Conservation (phyloP, 1,139 yeast species). For the Nadsonia starkeyi-henricii region DNA sequence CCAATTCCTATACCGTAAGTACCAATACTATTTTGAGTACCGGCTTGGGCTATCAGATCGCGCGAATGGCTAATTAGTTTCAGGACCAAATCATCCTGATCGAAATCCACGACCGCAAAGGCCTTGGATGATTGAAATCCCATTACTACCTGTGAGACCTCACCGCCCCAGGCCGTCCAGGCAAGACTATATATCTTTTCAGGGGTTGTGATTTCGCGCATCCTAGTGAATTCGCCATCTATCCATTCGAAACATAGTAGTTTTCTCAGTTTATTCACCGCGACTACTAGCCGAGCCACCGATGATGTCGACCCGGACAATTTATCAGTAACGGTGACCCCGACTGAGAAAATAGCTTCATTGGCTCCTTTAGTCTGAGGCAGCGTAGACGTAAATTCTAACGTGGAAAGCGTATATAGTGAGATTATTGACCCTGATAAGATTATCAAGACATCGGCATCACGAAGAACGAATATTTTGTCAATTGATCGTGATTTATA, state of each 20-base stretch:
- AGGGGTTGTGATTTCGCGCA: slow-evolving; percentile 23
- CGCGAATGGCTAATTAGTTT: not conserved
- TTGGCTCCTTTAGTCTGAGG: not conserved
- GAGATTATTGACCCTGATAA: slow-evolving; percentile 22
- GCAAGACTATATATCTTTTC: slow-evolving; percentile 19
- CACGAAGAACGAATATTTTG: slow-evolving; percentile 23
- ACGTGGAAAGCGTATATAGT: slow-evolving; percentile 7
- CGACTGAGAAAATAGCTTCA: not conserved
- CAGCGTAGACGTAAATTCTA: not conserved
- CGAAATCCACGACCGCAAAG: slow-evolving; percentile 16
- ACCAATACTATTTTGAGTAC: not conserved
- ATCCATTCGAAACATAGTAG: slow-evolving; percentile 27
- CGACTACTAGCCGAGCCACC: slow-evolving; percentile 25
- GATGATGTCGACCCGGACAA: not conserved
- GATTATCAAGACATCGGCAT: slow-evolving; percentile 24
- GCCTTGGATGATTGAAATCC: slow-evolving; percentile 15
- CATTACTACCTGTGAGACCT: not conserved
- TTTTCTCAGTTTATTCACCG: slow-evolving; percentile 19
- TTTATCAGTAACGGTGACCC: not conserved
- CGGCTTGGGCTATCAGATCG: not conserved
- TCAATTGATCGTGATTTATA: slow-evolving; percentile 15
- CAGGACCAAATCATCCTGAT: slow-evolving; percentile 7
- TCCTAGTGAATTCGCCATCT: slow-evolving; percentile 20
- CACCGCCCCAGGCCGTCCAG: slow-evolving; percentile 10
- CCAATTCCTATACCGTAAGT: not conserved